Conservation (phyloP, 805 yeast species). For the Cyberlindnera xylosilytica region DNA sequence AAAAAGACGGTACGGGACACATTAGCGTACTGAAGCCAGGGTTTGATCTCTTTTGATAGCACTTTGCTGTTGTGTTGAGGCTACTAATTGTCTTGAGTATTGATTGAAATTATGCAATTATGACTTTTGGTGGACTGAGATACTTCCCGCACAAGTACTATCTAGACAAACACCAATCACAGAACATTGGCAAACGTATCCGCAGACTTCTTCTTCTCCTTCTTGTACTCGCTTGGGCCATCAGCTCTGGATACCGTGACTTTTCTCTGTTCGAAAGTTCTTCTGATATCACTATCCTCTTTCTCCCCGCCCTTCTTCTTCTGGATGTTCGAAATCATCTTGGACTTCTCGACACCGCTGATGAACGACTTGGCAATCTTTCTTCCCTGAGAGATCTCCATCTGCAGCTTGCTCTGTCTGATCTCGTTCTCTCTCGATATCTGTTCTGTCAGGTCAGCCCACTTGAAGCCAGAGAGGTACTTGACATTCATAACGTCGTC, state of each 20-base stretch:
- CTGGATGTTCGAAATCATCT: constrained; percentile 67
- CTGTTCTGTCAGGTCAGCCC: constrained; percentile 93
- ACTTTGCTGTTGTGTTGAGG: too few species aligned
- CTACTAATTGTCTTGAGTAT: too few species aligned
- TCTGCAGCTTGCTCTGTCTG: constrained; percentile 80
- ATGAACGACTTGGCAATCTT: constrained; percentile 82
- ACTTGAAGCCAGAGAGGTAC: constrained; percentile 87
- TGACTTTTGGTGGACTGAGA: too few species aligned
- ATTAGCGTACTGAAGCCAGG: too few species aligned
- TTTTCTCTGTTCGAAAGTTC: constrained; percentile 69
- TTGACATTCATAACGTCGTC: constrained; percentile 92
- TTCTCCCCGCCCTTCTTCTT: constrained; percentile 29
- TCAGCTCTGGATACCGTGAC: constrained; percentile 66
- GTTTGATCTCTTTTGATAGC: too few species aligned
- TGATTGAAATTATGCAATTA: not conserved
- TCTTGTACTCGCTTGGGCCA: constrained; percentile 47
- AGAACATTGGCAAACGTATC: constrained; percentile 31
- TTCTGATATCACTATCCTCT: constrained; percentile 37
- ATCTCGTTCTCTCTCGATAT: constrained; percentile 86
- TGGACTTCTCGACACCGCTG: constrained; percentile 80
- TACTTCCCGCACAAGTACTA: too few species aligned
- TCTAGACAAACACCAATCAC: too few species aligned
- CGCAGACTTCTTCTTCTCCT: constrained; percentile 24
- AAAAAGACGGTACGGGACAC: constrained; percentile 1
- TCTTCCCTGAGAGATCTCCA: constrained; percentile 87